Evolutionary conservation across 495 filamentous ascomycete species (phyloP).

Genomic region (Rusavskia elegans): DNA sequence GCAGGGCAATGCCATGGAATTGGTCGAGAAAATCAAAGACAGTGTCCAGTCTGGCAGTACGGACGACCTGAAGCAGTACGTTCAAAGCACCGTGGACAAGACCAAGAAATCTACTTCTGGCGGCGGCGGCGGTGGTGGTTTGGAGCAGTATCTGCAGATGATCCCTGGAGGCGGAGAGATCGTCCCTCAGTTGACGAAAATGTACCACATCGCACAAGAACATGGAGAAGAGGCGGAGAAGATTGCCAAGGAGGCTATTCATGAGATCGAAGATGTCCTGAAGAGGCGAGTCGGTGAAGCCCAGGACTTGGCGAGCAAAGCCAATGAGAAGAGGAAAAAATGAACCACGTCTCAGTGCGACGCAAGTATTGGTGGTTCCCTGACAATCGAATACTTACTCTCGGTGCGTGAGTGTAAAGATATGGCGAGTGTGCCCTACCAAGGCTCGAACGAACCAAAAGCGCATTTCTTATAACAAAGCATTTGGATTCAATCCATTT

Average conservation of each 20-base stretch:
- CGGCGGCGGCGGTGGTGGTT: slow-evolving; percentile 16
- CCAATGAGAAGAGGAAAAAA: slow-evolving; percentile 4
- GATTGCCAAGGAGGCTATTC: slow-evolving; percentile 40
- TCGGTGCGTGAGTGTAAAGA: too few species aligned
- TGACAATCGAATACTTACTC: too few species aligned
- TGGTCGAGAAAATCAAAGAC: slow-evolving; percentile 36
- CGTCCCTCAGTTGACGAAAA: slow-evolving; percentile 34
- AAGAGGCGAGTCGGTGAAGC: slow-evolving; percentile 27
- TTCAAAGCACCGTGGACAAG: slow-evolving; percentile 35
- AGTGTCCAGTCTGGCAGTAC: slow-evolving; percentile 38
- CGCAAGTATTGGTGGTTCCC: too few species aligned
- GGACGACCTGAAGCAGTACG: slow-evolving; percentile 39
- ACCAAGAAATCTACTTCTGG: slow-evolving; percentile 26
- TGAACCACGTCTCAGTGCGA: too few species aligned
- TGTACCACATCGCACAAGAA: slow-evolving; percentile 38
- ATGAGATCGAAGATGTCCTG: slow-evolving; percentile 31
- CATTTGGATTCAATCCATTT: too few species aligned
- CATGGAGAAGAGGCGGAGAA: slow-evolving; percentile 44
- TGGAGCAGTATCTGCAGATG: slow-evolving; percentile 34
- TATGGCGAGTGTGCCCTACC: too few species aligned
- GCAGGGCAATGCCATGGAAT: slow-evolving; percentile 36
- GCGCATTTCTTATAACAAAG: too few species aligned
- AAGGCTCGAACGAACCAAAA: too few species aligned
- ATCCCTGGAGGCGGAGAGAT: slow-evolving; percentile 38
- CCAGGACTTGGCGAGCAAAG: slow-evolving; percentile 25